These are phyloP conservation scores for Metarhizium rileyi DNA, from an alignment of 2,329 filamentous ascomycete species.

Conservation along the genomic window DNA sequence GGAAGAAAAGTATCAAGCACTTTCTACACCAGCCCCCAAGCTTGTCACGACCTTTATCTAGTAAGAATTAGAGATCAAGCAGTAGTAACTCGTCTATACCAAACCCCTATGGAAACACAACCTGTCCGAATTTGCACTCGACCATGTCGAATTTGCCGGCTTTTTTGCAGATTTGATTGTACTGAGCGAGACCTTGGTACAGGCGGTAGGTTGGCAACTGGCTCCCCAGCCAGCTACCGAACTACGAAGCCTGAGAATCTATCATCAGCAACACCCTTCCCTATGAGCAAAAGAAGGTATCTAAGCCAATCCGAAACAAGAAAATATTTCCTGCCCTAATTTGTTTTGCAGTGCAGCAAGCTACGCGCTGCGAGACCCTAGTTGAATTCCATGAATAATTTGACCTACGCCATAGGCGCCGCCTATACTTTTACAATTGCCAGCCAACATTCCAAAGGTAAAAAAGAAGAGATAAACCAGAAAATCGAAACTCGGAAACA, in stretches of 20 bases:
- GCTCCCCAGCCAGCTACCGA: not conserved
- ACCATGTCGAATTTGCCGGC: not conserved
- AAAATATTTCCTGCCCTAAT: not conserved
- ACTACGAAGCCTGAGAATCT: slow-evolving; percentile 35
- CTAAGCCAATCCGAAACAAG: not conserved
- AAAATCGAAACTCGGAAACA: too few relatives aligned
- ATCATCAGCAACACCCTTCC: slow-evolving; percentile 79
- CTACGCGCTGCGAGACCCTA: not conserved
- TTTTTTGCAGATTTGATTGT: not conserved
- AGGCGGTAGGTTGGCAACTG: too few relatives aligned
- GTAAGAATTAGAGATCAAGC: too few relatives aligned
- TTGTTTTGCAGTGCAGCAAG: not conserved
- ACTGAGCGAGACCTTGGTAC: not conserved
- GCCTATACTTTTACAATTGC: slow-evolving; percentile 7
- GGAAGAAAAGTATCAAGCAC: not conserved
- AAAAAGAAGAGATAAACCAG: not conserved
- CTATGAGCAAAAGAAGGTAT: slow-evolving; percentile 58
- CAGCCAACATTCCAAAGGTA: not conserved
- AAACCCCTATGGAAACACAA: too few relatives aligned
- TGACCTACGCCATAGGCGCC: slow-evolving; percentile 3
- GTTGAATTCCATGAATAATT: not conserved
- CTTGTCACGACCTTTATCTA: too few relatives aligned
- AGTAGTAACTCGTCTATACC: not conserved
- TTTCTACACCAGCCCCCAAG: not conserved
- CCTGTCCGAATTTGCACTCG: not conserved